Percentiles rank a stretch among this genome's conserved stretches.
Evolutionary conservation across 2,329 filamentous ascomycete species (phyloP).

Genomic region (Monilinia fructigena): DNA sequence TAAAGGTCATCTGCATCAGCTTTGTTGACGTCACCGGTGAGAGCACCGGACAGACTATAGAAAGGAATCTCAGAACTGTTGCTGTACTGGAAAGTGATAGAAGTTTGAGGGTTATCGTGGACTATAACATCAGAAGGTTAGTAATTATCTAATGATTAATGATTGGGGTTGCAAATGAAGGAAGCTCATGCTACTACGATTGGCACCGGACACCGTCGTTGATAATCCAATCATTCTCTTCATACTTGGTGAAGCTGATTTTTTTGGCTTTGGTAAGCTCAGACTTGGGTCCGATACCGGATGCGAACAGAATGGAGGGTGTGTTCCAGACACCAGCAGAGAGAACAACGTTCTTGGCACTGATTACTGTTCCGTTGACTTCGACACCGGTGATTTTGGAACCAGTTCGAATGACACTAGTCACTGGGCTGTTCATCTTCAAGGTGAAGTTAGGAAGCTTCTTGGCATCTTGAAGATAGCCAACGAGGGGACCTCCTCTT

Average conservation of each 20-base stretch:
- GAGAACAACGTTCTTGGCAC: not conserved
- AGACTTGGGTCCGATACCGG: not conserved
- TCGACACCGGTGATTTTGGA: conserved; percentile 1
- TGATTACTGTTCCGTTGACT: conserved; percentile 9
- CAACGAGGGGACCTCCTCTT: conserved; percentile 13
- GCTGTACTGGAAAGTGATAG: not conserved
- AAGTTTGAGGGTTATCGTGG: not conserved
- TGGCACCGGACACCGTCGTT: conserved; percentile 9
- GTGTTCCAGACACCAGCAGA: conserved; percentile 9
- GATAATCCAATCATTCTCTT: conserved; percentile 12
- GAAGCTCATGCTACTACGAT: not conserved
- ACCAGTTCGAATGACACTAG: not conserved
- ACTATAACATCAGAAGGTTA: not conserved
- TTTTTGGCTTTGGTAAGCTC: not conserved
- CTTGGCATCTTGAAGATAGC: conserved; percentile 6
- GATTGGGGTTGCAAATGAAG: not conserved
- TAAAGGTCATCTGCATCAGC: conserved; percentile 6
- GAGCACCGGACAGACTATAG: not conserved
- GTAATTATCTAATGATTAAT: not conserved
- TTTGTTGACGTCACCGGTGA: conserved; percentile 7
- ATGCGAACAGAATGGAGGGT: conserved; percentile 7
- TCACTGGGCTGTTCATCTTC: conserved; percentile 2
- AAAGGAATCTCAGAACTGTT: not conserved
- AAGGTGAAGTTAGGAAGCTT: conserved; percentile 10
- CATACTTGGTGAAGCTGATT: not conserved